Evolutionary conservation across 2,329 filamentous ascomycete genomes (phyloP), one percentile per base, ranked within the genome.

Genomic region (Sclerotinia nivalis): DNA sequence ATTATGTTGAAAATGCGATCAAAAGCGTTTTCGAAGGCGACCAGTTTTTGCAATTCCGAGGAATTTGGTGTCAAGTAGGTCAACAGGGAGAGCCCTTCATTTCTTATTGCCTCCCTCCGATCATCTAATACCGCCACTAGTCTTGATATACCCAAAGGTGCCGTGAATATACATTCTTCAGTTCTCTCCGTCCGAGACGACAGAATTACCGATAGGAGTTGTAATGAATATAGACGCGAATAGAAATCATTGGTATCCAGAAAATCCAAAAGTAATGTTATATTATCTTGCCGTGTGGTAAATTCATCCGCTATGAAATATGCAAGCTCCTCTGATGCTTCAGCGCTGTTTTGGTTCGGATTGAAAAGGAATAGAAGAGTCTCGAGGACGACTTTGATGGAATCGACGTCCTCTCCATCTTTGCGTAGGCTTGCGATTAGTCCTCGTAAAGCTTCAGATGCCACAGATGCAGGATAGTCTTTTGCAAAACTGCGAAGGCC

Each of bases 261-360:
- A 69, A 99, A 91, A 78, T 96, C 91, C 71, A 99, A 87, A 34
- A 99, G 87, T 22, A 96, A 84, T 2, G 93, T 95, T 72, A 97
- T 95, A 80, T 99, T 98, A 82, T 98, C 95, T 87, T 97, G 94
- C 73, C 93, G 90, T 84, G 97, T 94, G 47, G 96, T 97, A 79
- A 99, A 99, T 80, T 98, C 95, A 81, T 99, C 96, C 68, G 96
- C 96, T 71, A 99, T 85, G 93, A 96, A 99, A 40, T 98, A 84
- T 25, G 91, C 91, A 76, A 99, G 96, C 81, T 99, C 96, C 74
- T 98, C 95, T 20, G 95, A 97, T 68, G 95, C 93, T 85, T 98
- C 95, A 45, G 93, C 87, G 84, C 93, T 96, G 78, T 84, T 83
- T 75, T 86, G 84, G 75, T 89, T 89, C 54, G 88, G 88, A 73